These are phyloP conservation scores for Fusarium pininemorale DNA, from an alignment of 2,329 filamentous ascomycete species.

Conservation along the genomic window DNA sequence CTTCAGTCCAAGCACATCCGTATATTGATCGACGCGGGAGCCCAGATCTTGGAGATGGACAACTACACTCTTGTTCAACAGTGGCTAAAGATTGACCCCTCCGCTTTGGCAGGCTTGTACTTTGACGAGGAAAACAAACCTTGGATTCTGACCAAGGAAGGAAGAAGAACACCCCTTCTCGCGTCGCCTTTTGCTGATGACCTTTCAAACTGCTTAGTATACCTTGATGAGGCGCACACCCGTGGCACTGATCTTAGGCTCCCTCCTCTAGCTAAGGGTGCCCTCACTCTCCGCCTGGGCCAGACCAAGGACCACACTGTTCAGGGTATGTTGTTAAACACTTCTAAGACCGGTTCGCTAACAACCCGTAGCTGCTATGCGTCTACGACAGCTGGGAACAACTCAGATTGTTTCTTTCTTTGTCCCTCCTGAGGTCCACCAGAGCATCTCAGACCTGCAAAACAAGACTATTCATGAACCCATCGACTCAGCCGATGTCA, in stretches of 20 bases:
- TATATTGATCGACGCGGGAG: conserved; percentile 71
- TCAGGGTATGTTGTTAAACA: conserved; percentile 38
- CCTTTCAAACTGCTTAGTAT: conserved; percentile 53
- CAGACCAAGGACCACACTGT: conserved; percentile 68
- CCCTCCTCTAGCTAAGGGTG: conserved; percentile 56
- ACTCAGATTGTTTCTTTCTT: conserved; percentile 66
- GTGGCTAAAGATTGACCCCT: conserved; percentile 60
- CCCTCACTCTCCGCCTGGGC: conserved; percentile 64
- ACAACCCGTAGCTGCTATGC: conserved; percentile 64
- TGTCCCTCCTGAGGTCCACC: conserved; percentile 67
- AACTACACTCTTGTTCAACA: conserved; percentile 59
- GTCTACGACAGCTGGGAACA: conserved; percentile 64
- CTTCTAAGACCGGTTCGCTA: background rate
- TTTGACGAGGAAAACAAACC: conserved; percentile 50
- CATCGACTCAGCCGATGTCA: conserved; percentile 38
- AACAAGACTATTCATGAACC: conserved; percentile 33
- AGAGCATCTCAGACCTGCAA: conserved; percentile 64
- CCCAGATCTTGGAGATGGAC: conserved; percentile 69
- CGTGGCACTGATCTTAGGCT: conserved; percentile 66
- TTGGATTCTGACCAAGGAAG: conserved; percentile 32
- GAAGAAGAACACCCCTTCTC: conserved; percentile 22
- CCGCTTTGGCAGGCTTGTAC: conserved; percentile 61
- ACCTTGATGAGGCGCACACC: conserved; percentile 60
- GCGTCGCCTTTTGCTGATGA: conserved; percentile 36
- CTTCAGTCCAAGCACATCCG: conserved; percentile 49